phyloP scores from a whole-genome alignment of 2,329 filamentous ascomycete genomes.

The Bipolaris gigantea region DNA sequence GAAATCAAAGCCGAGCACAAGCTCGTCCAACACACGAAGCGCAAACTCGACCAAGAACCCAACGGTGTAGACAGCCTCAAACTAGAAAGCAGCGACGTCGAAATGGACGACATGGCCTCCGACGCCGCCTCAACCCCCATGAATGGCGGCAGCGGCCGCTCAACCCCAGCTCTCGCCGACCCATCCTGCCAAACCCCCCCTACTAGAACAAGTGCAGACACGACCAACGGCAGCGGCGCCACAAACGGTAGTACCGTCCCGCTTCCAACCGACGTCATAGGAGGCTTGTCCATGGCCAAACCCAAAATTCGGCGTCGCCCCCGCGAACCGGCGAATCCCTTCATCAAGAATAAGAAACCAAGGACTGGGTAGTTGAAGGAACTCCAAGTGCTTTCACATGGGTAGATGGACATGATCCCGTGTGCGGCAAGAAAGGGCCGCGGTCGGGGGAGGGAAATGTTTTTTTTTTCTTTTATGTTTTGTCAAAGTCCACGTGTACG shows the following conservation, averaged over 20 bases:
- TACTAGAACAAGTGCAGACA: conserved; percentile 15
- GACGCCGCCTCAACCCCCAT: conserved; percentile 27
- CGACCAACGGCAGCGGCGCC: conserved; percentile 4
- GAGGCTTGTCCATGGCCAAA: conserved; percentile 30
- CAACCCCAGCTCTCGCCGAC: conserved; percentile 29
- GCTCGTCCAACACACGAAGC: conserved; percentile 78
- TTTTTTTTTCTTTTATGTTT: background rate
- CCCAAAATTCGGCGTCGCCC: conserved; percentile 38
- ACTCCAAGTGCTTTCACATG: too few relatives aligned
- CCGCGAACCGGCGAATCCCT: conserved; percentile 29
- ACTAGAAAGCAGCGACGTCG: conserved; percentile 34
- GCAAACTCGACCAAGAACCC: conserved; percentile 68
- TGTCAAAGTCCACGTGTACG: too few relatives aligned
- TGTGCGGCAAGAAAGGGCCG: too few relatives aligned
- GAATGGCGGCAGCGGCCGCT: conserved; percentile 30
- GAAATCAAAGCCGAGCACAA: conserved; percentile 49
- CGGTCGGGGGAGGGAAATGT: background rate
- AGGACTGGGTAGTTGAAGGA: conserved; percentile 22
- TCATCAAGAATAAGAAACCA: conserved; percentile 37
- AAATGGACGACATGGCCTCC: conserved; percentile 34
- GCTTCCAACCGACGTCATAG: conserved; percentile 20
- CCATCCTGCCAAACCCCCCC: conserved; percentile 20
- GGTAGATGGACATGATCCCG: background rate
- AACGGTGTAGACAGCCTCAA: conserved; percentile 65
- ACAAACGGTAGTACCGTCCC: conserved; percentile 6